Evolutionary conservation across 2,329 filamentous ascomycete genomes (phyloP).

Genomic region (Sclerotinia sclerotiorum): DNA sequence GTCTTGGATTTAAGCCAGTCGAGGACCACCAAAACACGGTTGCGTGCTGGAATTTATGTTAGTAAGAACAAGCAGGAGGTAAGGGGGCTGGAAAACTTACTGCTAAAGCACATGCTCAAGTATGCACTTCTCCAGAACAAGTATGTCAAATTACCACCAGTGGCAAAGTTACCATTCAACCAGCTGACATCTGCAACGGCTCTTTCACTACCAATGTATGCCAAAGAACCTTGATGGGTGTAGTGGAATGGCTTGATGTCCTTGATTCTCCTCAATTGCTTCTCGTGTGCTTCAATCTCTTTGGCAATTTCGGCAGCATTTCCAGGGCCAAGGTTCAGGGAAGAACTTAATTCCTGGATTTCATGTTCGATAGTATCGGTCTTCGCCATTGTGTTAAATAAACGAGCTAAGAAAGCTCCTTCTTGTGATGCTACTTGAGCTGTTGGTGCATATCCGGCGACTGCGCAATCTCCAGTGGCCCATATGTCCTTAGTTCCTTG

Average conservation of each 20-base stretch:
- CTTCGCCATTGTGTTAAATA: constrained; percentile 99
- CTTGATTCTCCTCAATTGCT: constrained; percentile 83
- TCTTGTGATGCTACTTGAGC: constrained; percentile 96
- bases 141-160: constrained; percentile 90
- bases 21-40: constrained; percentile 86
- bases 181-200: constrained; percentile 96
- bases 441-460: constrained; percentile 96
- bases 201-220: constrained; percentile 97
- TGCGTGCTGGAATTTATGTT: constrained; percentile 63
- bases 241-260: constrained; percentile 98
- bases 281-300: constrained; percentile 84
- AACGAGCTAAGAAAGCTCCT: constrained; percentile 86
- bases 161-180: constrained; percentile 95
- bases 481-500: constrained; percentile 97
- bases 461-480: constrained; percentile 95
- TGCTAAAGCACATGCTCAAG: constrained; percentile 99
- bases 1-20: constrained; percentile 98
- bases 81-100: constrained; percentile 57
- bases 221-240: constrained; percentile 93
- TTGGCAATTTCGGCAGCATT: constrained; percentile 65
- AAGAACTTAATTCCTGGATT: constrained; percentile 66
- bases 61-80: constrained; percentile 23
- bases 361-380: constrained; percentile 78
- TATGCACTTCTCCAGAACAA: constrained; percentile 98
- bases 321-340: constrained; percentile 59